Conservation (phyloP, 1,284 basidiomycete genomes). For the Ceratobasidium sp. region DNA sequence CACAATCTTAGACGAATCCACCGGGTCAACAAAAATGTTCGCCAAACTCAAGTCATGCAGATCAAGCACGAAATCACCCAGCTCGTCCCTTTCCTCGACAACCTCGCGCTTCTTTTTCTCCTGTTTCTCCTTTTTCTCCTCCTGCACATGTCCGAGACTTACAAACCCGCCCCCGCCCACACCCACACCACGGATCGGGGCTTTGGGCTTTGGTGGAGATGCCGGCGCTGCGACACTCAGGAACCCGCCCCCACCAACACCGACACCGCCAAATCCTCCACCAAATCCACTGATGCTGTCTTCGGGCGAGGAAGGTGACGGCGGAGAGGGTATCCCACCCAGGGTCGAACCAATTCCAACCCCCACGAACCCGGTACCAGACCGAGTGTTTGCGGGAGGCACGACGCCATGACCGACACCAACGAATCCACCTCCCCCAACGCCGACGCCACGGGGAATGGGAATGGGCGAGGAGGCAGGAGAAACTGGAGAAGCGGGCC, state of each 20-base stretch:
- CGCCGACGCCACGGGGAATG: slow-evolving; percentile 10
- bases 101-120: slow-evolving; percentile 33
- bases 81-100: slow-evolving; percentile 61
- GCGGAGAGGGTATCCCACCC: slow-evolving; percentile 20
- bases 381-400: slow-evolving; percentile 6
- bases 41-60: slow-evolving; percentile 82
- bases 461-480: not conserved
- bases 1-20: slow-evolving; percentile 74
- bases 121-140: slow-evolving; percentile 7
- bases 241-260: slow-evolving; percentile 33
- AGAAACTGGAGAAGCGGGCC: not conserved
- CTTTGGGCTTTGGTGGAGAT: slow-evolving; percentile 17
- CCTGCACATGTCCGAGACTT: slow-evolving; percentile 11
- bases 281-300: slow-evolving; percentile 1
- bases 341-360: slow-evolving; percentile 11
- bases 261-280: slow-evolving; percentile 14
- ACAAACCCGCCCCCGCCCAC: slow-evolving; percentile 30
- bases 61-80: slow-evolving; percentile 65
- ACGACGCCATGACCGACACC: slow-evolving; percentile 12
- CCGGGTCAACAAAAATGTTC: slow-evolving; percentile 79
- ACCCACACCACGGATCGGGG: not conserved
- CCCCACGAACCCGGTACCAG: slow-evolving; percentile 37
- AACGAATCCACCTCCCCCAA: slow-evolving; percentile 35
- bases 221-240: slow-evolving; percentile 28
- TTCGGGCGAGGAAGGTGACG: slow-evolving; percentile 1